phyloP scores from a whole-genome alignment of 176 grass and related monocot genomes.

The Avena sativa region DNA sequence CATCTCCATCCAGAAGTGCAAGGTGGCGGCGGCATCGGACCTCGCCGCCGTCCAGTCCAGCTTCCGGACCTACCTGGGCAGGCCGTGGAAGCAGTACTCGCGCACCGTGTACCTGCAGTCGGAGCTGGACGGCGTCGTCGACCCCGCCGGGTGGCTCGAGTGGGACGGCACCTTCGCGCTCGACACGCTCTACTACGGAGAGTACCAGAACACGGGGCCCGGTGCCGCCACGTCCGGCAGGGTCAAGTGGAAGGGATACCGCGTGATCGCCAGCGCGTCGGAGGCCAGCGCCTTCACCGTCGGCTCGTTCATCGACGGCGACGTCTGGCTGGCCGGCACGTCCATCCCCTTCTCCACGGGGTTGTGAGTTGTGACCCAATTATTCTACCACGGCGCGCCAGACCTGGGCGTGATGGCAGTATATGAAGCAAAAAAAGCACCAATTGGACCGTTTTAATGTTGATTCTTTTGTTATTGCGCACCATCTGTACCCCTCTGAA shows the following conservation, averaged over 20 bases:
- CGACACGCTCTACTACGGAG: slow-evolving; percentile 75
- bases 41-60: slow-evolving; percentile 45
- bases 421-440: not conserved
- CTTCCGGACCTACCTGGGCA: slow-evolving; percentile 62
- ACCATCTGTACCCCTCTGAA: not conserved
- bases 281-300: slow-evolving; percentile 72
- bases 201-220: slow-evolving; percentile 72
- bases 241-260: slow-evolving; percentile 69
- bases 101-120: slow-evolving; percentile 75
- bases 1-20: slow-evolving; percentile 76
- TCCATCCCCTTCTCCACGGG: slow-evolving; percentile 64
- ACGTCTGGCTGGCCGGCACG: slow-evolving; percentile 65
- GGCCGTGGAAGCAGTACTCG: slow-evolving; percentile 82
- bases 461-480: not conserved
- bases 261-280: slow-evolving; percentile 47
- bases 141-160: slow-evolving; percentile 63
- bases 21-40: slow-evolving; percentile 67
- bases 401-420: not conserved
- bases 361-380: slow-evolving; percentile 23
- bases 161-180: slow-evolving; percentile 72
- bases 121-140: slow-evolving; percentile 52
- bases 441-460: not conserved
- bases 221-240: slow-evolving; percentile 44
- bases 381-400: not conserved
- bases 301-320: slow-evolving; percentile 68